Conservation (phyloP, 106 monocot genomes). For the Gastrodia elata region DNA sequence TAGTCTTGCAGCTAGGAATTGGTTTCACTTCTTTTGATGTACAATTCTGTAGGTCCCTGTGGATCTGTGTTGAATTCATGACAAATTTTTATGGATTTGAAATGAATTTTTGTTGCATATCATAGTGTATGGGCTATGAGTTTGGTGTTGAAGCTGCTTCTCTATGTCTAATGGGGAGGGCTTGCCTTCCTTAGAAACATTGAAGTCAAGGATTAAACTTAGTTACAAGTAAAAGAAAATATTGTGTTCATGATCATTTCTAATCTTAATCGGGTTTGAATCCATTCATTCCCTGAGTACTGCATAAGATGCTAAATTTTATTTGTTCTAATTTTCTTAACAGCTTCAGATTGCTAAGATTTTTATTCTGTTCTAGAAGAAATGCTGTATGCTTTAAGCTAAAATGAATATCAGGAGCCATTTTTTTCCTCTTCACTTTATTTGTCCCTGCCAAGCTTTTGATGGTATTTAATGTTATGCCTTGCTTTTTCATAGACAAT, state of each 20-base stretch:
- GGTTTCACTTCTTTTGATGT: background rate
- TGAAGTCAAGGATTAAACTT: background rate
- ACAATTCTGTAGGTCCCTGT: background rate
- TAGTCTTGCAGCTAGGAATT: background rate
- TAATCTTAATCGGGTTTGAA: background rate
- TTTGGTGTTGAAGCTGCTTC: background rate
- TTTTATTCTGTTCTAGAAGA: conserved; percentile 1
- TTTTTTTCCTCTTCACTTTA: background rate
- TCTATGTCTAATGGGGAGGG: background rate
- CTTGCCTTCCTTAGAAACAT: background rate
- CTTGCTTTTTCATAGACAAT: background rate
- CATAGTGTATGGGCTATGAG: background rate
- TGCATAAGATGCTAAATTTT: background rate
- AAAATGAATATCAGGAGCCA: too few species aligned
- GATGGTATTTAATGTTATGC: background rate
- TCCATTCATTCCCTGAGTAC: background rate
- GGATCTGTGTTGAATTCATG: background rate
- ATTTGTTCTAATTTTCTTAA: too few species aligned
- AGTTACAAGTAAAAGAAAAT: background rate
- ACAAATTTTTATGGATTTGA: background rate
- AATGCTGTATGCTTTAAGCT: background rate
- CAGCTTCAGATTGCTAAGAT: background rate
- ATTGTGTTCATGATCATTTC: background rate
- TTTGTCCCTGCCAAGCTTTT: background rate
- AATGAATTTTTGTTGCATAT: background rate